Conservation (phyloP, 2,329 filamentous ascomycete species). For the Ophiosphaerella herpotricha region DNA sequence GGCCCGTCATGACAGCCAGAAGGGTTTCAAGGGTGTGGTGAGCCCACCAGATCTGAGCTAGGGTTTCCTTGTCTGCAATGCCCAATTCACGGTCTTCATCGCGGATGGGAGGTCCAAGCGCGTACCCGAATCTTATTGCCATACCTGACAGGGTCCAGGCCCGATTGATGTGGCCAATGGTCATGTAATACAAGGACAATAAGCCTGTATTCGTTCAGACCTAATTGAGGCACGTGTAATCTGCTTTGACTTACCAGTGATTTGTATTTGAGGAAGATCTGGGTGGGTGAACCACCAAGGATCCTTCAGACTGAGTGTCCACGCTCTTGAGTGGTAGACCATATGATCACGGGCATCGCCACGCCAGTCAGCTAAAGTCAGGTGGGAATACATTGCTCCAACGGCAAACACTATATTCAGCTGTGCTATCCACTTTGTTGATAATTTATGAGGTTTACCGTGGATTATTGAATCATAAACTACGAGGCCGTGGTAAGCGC, state of each 20-base stretch:
- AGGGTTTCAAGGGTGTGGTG: conserved; percentile 44
- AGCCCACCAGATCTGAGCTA: conserved; percentile 48
- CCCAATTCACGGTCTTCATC: conserved; percentile 35
- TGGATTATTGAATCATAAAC: conserved; percentile 26
- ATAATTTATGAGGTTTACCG: conserved; percentile 12
- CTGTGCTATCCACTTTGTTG: conserved; percentile 42
- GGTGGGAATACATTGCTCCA: conserved; percentile 42
- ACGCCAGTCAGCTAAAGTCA: conserved; percentile 29
- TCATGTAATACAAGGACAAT: conserved; percentile 46
- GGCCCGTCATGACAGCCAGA: conserved; percentile 44
- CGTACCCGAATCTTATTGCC: conserved; percentile 41
- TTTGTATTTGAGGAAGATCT: conserved; percentile 45
- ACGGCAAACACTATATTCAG: conserved; percentile 51
- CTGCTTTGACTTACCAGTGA: conserved; percentile 16
- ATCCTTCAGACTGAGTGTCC: conserved; percentile 33
- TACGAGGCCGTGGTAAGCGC: background rate
- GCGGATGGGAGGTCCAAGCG: conserved; percentile 44
- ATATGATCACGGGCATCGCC: conserved; percentile 38
- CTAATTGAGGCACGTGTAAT: background rate
- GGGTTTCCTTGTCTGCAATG: conserved; percentile 36
- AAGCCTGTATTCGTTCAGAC: conserved; percentile 26
- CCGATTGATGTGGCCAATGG: conserved; percentile 46
- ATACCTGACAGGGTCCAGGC: conserved; percentile 45
- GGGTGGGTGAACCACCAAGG: conserved; percentile 33
- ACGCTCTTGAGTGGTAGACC: conserved; percentile 45